Base-by-base conservation (phyloP, 306 rosid species). In the Pyrus bretschneideri region DNA sequence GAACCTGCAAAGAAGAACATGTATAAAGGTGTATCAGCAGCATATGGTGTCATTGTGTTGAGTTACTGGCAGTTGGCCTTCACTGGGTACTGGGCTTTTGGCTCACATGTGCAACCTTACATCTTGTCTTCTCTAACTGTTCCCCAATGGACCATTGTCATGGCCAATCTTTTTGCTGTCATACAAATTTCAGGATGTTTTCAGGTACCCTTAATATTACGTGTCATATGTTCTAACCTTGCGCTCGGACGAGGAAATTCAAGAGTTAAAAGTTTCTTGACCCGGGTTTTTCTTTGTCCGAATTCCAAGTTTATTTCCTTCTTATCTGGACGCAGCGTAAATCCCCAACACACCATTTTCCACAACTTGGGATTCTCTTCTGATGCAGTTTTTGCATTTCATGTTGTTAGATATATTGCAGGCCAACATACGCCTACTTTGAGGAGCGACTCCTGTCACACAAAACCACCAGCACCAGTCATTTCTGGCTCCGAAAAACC, bases 141-240 rank as follows among this genome's bases (percentile, higher is more conserved):
- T 71, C 97, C 94, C 68, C 81, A 88, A 81, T 91, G 92, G 97
- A 89, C 94, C 25, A 82, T 86, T 55, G 82, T 86, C 38, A 86
- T 91, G 97, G 94, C 94, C 63, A 91, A 89, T 79, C 81, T 91
- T 21, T 91, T 89, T 85, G 92, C 94, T 70, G 88, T 91, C 51
- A 42, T 89, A 67, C 97, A 91, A 77, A 91, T 91, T 76, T 83
- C 85, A 69, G 97, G 97, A 44, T 89, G 97, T 83, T 91, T 83
- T 85, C 94, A 89, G 91, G 94, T 89, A 69, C 38, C 49, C 38
- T 58, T 30, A 17, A 14, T 27, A 42, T 9, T 42, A 42, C 42
- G 2, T 42, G 12, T 9, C 45, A 9, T 40, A 42, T 9, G 45
- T 9, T 42, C 45, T 42, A 42, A 42, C 45, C 45, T 10, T 42